Conservation (phyloP, 176 grass and related monocot genomes). For the Lolium multiflorum region DNA sequence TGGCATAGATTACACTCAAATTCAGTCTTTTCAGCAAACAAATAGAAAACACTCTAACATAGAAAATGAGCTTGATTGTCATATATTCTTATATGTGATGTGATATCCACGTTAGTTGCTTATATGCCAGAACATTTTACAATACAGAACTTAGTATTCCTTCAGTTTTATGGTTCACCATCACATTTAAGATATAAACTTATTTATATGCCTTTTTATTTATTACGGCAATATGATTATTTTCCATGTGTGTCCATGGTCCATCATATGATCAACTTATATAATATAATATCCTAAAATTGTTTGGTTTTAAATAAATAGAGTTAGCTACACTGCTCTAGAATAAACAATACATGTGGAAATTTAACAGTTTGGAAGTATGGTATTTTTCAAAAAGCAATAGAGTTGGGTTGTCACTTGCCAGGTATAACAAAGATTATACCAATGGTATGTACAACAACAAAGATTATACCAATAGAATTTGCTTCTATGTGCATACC, state of each 20-base stretch:
- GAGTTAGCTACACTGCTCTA: neutral
- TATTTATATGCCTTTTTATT: too few relatives aligned
- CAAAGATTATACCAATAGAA: too few relatives aligned
- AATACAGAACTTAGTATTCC: neutral
- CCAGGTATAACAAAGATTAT: neutral
- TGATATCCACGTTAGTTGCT: neutral
- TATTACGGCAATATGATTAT: too few relatives aligned
- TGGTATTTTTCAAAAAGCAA: neutral
- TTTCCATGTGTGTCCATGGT: too few relatives aligned
- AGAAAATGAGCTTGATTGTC: neutral
- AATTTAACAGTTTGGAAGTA: neutral
- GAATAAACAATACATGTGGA: neutral
- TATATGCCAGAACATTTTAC: neutral
- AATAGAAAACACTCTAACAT: neutral
- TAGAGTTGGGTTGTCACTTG: neutral
- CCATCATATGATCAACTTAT: neutral
- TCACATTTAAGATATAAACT: neutral
- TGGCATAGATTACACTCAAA: neutral
- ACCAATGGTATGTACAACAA: too few relatives aligned
- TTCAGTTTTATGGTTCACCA: neutral
- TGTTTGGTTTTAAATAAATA: neutral
- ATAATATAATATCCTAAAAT: neutral
- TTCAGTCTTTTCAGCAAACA: neutral
- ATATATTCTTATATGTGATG: neutral
- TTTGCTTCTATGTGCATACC: too few relatives aligned